A percentile compares a stretch with the other conserved stretches of the same genome.
Conservation (phyloP, 108 stramenopile species). For the Nitzschia inconspicua region DNA sequence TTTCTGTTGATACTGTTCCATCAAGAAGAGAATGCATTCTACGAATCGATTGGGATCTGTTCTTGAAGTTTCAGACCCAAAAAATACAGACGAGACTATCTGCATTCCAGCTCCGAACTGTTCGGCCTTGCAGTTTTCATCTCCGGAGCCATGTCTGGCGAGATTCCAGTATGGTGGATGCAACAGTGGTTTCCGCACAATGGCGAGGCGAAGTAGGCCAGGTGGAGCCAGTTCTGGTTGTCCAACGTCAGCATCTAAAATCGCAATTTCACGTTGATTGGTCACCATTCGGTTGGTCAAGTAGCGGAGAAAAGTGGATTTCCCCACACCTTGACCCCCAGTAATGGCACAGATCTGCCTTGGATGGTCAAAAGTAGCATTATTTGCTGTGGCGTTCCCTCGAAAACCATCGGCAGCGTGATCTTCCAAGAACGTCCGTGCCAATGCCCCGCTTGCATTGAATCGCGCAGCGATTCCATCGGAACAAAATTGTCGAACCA, state of each 20-base stretch:
- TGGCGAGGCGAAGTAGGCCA: conserved; percentile 70
- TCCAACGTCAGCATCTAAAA: conserved; percentile 88
- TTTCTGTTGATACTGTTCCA: conserved; percentile 40
- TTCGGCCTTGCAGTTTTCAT: background rate
- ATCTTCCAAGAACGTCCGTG: conserved; percentile 13
- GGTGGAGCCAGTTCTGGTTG: conserved; percentile 91
- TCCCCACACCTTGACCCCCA: conserved; percentile 92
- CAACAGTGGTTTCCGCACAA: conserved; percentile 66
- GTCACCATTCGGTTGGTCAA: conserved; percentile 72
- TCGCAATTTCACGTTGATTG: conserved; percentile 41
- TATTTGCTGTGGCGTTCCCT: background rate
- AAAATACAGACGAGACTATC: conserved; percentile 53
- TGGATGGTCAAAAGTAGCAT: background rate
- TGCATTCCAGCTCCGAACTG: background rate
- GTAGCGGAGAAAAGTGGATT: conserved; percentile 83
- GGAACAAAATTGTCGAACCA: conserved; percentile 16
- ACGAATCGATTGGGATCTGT: conserved; percentile 72
- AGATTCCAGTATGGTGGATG: conserved; percentile 66
- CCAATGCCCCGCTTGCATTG: background rate
- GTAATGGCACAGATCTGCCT: conserved; percentile 49
- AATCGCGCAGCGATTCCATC: too few species aligned
- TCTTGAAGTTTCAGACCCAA: conserved; percentile 73
- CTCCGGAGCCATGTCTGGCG: background rate
- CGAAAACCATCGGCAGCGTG: background rate
- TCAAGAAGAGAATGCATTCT: conserved; percentile 38